A percentile compares a stretch with the other conserved stretches of the same genome.
phyloP scores from a whole-genome alignment of 257 asterid species.

The Ajuga chamaepitys region DNA sequence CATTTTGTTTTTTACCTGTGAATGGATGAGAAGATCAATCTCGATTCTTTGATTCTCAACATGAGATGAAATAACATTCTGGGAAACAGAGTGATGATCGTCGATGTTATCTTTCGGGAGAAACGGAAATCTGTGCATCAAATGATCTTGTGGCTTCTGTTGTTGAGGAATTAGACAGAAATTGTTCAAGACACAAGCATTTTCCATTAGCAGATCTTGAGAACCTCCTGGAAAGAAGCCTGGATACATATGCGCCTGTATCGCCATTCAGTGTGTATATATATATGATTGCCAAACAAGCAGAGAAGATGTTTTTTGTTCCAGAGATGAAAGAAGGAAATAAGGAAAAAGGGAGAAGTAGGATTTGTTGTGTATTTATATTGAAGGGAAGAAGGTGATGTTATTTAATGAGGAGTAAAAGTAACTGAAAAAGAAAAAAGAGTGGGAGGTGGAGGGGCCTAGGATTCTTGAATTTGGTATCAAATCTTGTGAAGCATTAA shows the following conservation, averaged over 20 bases:
- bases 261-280: constrained; percentile 33
- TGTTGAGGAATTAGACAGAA: constrained; percentile 17
- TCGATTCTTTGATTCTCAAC: constrained; percentile 41
- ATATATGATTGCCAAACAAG: too few species aligned
- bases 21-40: constrained; percentile 40
- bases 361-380: constrained; percentile 14
- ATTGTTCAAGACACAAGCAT: constrained; percentile 34
- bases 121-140: constrained; percentile 21
- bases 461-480: constrained; percentile 27
- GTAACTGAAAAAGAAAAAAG: constrained; percentile 3
- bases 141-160: constrained; percentile 13
- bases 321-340: neutral
- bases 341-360: constrained; percentile 2
- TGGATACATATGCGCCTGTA: constrained; percentile 48
- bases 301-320: neutral
- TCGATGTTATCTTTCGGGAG: neutral
- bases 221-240: constrained; percentile 24
- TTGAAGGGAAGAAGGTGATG: neutral
- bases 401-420: neutral
- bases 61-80: constrained; percentile 18
- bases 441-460: constrained; percentile 23
- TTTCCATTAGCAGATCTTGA: constrained; percentile 37
- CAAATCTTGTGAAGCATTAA: constrained; percentile 34
- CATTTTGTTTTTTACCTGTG: constrained; percentile 35
- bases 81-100: constrained; percentile 17